Evolutionary conservation across 176 grass and related monocot genomes (phyloP).

Genomic region (Echinochloa phyllopogon): DNA sequence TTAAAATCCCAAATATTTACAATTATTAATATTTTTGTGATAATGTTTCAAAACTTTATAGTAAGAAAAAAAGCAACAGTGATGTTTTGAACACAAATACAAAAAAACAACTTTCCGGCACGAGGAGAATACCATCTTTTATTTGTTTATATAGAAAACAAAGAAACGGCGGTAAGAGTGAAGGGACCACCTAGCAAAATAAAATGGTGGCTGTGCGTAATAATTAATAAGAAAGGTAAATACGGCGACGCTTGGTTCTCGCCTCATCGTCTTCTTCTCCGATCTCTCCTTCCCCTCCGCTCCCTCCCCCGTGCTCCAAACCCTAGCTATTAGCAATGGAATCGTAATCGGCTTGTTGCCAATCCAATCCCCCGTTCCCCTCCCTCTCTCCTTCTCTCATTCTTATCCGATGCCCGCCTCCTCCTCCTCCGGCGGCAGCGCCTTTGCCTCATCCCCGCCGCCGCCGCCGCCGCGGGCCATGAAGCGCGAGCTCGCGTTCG

Average conservation of each 20-base stretch:
- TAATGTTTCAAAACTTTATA: too few relatives aligned
- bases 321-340: constrained; percentile 28
- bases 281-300: background rate
- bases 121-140: background rate
- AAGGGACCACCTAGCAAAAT: background rate
- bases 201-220: background rate
- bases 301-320: background rate
- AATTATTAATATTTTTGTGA: too few relatives aligned
- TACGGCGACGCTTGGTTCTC: background rate
- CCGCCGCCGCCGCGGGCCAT: constrained; percentile 49
- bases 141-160: too few relatives aligned
- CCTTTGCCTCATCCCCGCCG: background rate
- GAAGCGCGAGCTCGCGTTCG: constrained; percentile 72
- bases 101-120: background rate
- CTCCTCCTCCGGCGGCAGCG: constrained; percentile 4
- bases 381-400: background rate
- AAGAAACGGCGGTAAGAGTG: background rate
- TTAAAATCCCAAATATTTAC: too few relatives aligned
- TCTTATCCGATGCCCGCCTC: constrained; percentile 40
- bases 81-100: too few relatives aligned
- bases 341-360: background rate
- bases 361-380: background rate
- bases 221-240: constrained; percentile 8
- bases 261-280: background rate
- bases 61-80: too few relatives aligned